Evolutionary conservation across 2,329 filamentous ascomycete species (phyloP), one percentile per base, ranked within the genome.

Genomic region (Phyllosticta citriasiana): DNA sequence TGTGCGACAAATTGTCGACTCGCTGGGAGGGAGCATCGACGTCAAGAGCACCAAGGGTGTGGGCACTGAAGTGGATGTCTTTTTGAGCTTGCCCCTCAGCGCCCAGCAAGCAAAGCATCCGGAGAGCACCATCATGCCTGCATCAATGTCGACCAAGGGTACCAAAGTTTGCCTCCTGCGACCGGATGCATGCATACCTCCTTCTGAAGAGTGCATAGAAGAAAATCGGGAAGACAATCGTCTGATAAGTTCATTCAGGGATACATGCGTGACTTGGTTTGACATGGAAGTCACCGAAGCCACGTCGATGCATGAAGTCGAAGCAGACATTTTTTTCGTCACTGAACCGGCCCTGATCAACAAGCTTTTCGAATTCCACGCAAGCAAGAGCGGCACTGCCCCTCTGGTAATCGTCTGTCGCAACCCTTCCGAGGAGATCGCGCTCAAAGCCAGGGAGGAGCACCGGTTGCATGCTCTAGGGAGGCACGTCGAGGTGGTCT

Each of bases 1-100:
- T 26, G 73, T 74, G 26, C 72, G 72, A 57, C 71, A 73, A 60
- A 71, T 75, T 53, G 52, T 75, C 12, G 68, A 71, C 33, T 71
- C 71, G 16, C 54, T 75, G 8, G 70, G 69, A 26, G 73, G 73
- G 16, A 69, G 68, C n/a, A 69, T 76, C 9, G 70, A 74, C 55
- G 69, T 75, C 4, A 65, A 67, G 24, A 74, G 72, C 35, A 66
- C 69, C 52, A 70, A 70, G 57, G 70, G 69, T 30, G 64, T 68
- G 8, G 73, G 73, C n/a, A 75, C 73, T 0, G 73, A 72, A 52
- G 71, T 74, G 56, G 33, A 53, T 14, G 59, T 60, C 53, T 55
- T 55, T 22, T 55, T 55, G 53, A 55, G 50, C 24, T 30, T 61
- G 25, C 51, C 60, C 3, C 22, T 61, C 10, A 57, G 35, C 7